Base-by-base conservation (phyloP, 176 grass and related monocot genomes). In the Rhipidocladum racemiflorum region DNA sequence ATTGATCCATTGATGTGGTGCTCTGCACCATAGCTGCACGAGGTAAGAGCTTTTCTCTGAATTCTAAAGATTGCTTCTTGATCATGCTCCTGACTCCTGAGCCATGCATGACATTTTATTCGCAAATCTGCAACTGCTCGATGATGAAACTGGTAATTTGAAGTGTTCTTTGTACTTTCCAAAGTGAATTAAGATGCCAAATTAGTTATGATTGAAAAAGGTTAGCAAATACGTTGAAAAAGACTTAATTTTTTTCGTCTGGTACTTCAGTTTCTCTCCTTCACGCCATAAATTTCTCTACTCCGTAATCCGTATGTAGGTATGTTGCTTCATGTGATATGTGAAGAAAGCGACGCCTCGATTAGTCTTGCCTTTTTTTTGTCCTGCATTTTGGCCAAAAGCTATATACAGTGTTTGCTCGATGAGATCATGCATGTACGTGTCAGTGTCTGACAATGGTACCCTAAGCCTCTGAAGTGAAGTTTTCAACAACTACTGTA, bases 1-100 rank as follows among this genome's bases (percentile, higher is more conserved):
- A 98, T 77, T 91, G 78, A 79, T 74, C 13, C 5, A 18, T 17
- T 27, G 10, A 25, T 59, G 48, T 36, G 9, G 12, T 68, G 69
- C 57, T 17, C 30, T 32, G 20, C 44, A 12, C 25, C 46, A 24
- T 76, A 38, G 54, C 34, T 74, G 32, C 45, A 24, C 27, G 1
- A 85, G 87, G 87, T 83, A 88, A 12, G 11, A 59, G 11, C 68
- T 45, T 15, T 0, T 36, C 6, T 57, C 70, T 76, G 82, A 13
- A 59, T 76, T 75, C 6, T 9, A 39, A 16, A 24, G 16, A 66
- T 32, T n/a, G 1, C 3, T 69, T 42, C 17, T 68, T 69, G 28
- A 46, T 49, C 30, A 43, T 83, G 72, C n/a, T 60, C 12, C 10
- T 59, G 23, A 16, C n/a, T 60, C 8, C 10, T 59, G 23, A 30